phyloP scores from a whole-genome alignment of 2,329 filamentous ascomycete genomes.

The Boeremia exigua region DNA sequence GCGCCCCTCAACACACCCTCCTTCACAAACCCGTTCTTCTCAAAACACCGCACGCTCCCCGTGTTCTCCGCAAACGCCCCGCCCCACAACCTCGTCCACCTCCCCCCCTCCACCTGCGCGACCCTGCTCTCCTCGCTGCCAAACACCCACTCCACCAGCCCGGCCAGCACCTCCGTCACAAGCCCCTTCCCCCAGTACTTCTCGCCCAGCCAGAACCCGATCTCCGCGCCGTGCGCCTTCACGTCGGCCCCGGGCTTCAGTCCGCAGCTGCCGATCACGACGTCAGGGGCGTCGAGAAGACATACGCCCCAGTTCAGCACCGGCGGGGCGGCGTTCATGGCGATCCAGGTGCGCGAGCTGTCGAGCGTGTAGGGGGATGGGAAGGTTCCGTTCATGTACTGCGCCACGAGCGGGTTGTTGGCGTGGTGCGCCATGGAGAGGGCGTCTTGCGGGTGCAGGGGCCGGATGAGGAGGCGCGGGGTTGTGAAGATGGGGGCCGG shows the following conservation, averaged over 20 bases:
- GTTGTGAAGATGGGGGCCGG: conserved; percentile 41
- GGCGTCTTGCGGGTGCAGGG: conserved; percentile 36
- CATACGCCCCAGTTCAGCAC: conserved; percentile 30
- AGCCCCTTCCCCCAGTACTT: conserved; percentile 45
- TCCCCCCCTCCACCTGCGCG: conserved; percentile 27
- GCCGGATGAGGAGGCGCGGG: conserved; percentile 24
- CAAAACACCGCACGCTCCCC: conserved; percentile 45
- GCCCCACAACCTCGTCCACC: conserved; percentile 40
- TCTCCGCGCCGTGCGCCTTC: conserved; percentile 45
- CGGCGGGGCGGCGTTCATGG: conserved; percentile 25
- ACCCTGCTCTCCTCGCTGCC: neutral
- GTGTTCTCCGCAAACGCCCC: conserved; percentile 40
- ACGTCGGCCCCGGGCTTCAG: conserved; percentile 46
- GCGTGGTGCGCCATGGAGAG: conserved; percentile 29
- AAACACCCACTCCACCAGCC: conserved; percentile 47
- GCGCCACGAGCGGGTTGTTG: conserved; percentile 41
- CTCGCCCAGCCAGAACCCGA: conserved; percentile 53
- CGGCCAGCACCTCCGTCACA: conserved; percentile 41
- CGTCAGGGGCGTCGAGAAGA: conserved; percentile 14
- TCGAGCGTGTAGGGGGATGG: conserved; percentile 48
- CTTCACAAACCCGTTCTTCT: conserved; percentile 46
- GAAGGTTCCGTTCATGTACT: conserved; percentile 49
- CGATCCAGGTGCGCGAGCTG: conserved; percentile 45
- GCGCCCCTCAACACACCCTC: conserved; percentile 48
- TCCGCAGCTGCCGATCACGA: conserved; percentile 48